These are phyloP conservation scores for Porphyrellus cyaneotinctus DNA, from an alignment of 768 basidiomycete species.

Conservation along the genomic window DNA sequence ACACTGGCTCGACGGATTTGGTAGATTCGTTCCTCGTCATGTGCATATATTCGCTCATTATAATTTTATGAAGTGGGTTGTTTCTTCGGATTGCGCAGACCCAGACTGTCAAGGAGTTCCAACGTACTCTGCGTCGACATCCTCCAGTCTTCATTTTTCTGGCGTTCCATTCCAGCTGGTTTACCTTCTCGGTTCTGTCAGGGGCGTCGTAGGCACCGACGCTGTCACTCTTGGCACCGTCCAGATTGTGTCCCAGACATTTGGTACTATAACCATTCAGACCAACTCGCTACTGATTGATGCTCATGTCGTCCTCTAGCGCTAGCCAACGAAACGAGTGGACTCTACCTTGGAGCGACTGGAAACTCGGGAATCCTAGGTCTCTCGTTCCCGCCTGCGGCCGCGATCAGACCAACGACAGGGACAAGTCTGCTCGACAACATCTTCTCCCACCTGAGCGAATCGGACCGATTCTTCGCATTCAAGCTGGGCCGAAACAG, in stretches of 20 bases:
- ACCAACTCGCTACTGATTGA: neutral
- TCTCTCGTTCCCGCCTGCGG: constrained; percentile 45
- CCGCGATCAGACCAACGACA: constrained; percentile 41
- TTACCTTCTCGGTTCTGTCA: constrained; percentile 53
- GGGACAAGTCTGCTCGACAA: constrained; percentile 48
- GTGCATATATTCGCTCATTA: constrained; percentile 1
- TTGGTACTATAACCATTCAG: constrained; percentile 34
- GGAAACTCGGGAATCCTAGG: constrained; percentile 56
- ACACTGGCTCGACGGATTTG: constrained; percentile 58
- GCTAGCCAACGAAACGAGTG: constrained; percentile 40
- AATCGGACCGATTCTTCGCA: constrained; percentile 44
- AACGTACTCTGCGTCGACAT: constrained; percentile 36
- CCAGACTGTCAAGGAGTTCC: constrained; percentile 44
- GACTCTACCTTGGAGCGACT: constrained; percentile 41
- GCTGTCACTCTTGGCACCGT: constrained; percentile 43
- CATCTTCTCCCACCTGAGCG: constrained; percentile 40
- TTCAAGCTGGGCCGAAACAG: constrained; percentile 42
- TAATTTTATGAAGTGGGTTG: constrained; percentile 43
- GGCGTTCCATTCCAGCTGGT: constrained; percentile 38
- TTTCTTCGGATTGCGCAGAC: constrained; percentile 41
- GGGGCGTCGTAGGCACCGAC: constrained; percentile 50
- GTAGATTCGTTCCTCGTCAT: constrained; percentile 26
- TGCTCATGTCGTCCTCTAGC: constrained; percentile 31
- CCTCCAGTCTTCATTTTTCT: constrained; percentile 30
- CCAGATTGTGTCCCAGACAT: constrained; percentile 43